Evolutionary conservation across 805 yeast species (phyloP).

Genomic region (Cyberlindnera japonica): DNA sequence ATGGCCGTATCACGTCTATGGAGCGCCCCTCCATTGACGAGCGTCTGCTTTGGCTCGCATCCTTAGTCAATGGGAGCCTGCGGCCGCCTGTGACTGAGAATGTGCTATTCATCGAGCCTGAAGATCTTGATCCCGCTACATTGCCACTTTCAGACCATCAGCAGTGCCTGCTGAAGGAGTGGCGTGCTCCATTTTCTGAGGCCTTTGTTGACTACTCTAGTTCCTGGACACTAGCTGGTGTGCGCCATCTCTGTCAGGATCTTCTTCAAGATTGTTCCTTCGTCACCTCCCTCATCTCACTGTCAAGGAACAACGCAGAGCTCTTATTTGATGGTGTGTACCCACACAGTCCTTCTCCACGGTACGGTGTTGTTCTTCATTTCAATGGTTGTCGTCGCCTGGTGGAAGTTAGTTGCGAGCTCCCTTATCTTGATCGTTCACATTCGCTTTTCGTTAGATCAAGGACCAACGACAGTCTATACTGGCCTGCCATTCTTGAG

Average conservation of each 20-base stretch:
- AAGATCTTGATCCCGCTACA: not conserved
- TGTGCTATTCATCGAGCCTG: not conserved
- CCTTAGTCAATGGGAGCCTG: constrained; percentile 12
- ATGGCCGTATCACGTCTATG: constrained; percentile 5
- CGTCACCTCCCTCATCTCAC: constrained; percentile 61
- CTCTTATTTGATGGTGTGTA: constrained; percentile 7
- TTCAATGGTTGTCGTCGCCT: constrained; percentile 53
- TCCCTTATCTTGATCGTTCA: constrained; percentile 35
- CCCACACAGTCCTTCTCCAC: constrained; percentile 22
- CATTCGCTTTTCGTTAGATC: constrained; percentile 20
- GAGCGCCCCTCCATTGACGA: constrained; percentile 8
- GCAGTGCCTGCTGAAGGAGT: constrained; percentile 5
- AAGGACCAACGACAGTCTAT: constrained; percentile 11
- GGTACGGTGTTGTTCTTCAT: constrained; percentile 39
- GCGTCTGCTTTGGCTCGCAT: constrained; percentile 17
- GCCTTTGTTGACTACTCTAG: too few relatives aligned
- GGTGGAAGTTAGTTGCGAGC: constrained; percentile 42
- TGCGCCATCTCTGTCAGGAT: constrained; percentile 43
- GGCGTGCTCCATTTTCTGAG: constrained; percentile 6
- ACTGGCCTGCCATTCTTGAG: constrained; percentile 75
- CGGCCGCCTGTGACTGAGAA: constrained; percentile 14
- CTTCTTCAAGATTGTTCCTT: constrained; percentile 68
- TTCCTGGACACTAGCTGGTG: constrained; percentile 22
- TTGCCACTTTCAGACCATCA: constrained; percentile 15
- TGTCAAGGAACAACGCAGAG: constrained; percentile 29